Percentiles rank a stretch among this genome's conserved stretches.
These are phyloP conservation scores for Rutstroemia sp. DNA, from an alignment of 2,329 filamentous ascomycete genomes.

Conservation along the genomic window DNA sequence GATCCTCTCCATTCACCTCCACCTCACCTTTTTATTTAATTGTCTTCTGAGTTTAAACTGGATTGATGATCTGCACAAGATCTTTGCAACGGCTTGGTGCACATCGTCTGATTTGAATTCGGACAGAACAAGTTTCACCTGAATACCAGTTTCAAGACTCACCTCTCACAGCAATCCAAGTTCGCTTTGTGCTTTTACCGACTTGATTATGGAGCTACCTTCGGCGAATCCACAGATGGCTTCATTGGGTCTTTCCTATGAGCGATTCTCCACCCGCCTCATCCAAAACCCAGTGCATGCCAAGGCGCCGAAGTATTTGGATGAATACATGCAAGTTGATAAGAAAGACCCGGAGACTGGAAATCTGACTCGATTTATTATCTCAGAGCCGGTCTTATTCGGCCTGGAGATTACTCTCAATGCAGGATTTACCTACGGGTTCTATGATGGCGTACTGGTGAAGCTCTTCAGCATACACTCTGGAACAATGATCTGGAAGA, in stretches of 20 bases:
- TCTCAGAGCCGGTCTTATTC: not conserved
- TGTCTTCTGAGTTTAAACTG: too few relatives aligned
- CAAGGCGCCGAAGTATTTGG: not conserved
- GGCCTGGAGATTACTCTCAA: not conserved
- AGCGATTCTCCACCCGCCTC: not conserved
- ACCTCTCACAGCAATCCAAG: not conserved
- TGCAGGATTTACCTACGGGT: not conserved
- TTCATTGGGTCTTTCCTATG: not conserved
- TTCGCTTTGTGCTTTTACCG: too few relatives aligned
- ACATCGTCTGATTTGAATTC: too few relatives aligned
- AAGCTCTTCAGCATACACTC: not conserved
- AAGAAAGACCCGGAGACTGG: not conserved
- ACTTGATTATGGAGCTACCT: too few relatives aligned
- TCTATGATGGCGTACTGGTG: not conserved
- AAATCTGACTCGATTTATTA: not conserved
- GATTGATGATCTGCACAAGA: too few relatives aligned
- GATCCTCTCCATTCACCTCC: too few relatives aligned
- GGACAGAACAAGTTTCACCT: too few relatives aligned
- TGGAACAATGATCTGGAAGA: not conserved
- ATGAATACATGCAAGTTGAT: slow-evolving; percentile 4
- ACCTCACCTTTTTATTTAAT: too few relatives aligned
- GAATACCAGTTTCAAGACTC: too few relatives aligned
- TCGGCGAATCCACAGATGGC: not conserved
- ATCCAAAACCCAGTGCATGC: not conserved
- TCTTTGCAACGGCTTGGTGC: too few relatives aligned